phyloP scores from a whole-genome alignment of 345 rosid genomes.

The Hibiscus syriacus region DNA sequence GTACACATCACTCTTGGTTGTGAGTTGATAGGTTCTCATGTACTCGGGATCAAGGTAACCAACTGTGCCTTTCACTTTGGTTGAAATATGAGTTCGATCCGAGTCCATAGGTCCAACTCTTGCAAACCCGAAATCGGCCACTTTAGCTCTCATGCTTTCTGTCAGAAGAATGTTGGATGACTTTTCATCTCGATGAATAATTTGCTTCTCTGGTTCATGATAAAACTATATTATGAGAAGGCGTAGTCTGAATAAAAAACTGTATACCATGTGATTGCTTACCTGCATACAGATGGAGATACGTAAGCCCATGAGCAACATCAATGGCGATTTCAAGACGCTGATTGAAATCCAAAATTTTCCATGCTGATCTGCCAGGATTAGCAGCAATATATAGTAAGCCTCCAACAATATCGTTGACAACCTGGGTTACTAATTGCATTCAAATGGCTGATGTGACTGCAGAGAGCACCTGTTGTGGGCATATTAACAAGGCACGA shows the following conservation, averaged over 20 bases:
- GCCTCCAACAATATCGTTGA: not conserved
- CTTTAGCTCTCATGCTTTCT: too few relatives aligned
- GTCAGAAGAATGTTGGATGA: too few relatives aligned
- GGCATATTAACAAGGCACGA: slow-evolving; percentile 91
- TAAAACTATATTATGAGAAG: not conserved
- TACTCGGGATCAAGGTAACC: slow-evolving; percentile 98
- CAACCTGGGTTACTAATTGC: slow-evolving; percentile 30
- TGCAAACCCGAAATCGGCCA: slow-evolving; percentile 95
- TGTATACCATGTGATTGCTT: not conserved
- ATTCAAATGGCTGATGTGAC: not conserved
- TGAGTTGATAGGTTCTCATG: too few relatives aligned
- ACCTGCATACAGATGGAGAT: too few relatives aligned
- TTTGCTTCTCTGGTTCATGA: slow-evolving; percentile 55
- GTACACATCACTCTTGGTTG: too few relatives aligned
- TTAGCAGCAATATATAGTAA: not conserved
- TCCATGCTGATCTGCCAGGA: slow-evolving; percentile 46
- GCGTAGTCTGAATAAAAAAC: not conserved
- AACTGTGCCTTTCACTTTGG: slow-evolving; percentile 91
- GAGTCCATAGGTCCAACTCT: slow-evolving; percentile 58
- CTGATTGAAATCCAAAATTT: slow-evolving; percentile 64
- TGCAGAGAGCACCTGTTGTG: slow-evolving; percentile 74
- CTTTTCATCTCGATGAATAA: too few relatives aligned
- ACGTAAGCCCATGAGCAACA: too few relatives aligned
- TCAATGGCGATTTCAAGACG: too few relatives aligned
- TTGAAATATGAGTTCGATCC: slow-evolving; percentile 70